These are phyloP conservation scores for Triticum urartu DNA, from an alignment of 176 grass and related monocot genomes.

Conservation along the genomic window DNA sequence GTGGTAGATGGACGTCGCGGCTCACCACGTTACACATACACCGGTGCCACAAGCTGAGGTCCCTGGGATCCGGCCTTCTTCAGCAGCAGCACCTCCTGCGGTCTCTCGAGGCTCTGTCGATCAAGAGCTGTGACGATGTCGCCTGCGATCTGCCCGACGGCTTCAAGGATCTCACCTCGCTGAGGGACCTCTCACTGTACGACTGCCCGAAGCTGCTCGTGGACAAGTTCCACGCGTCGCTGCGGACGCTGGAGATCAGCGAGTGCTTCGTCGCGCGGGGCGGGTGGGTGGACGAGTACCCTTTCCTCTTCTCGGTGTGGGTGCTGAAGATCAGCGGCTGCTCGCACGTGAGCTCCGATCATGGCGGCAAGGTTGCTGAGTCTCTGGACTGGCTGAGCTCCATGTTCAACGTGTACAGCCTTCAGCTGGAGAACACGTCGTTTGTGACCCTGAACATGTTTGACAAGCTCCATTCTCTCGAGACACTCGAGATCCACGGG, in stretches of 20 bases:
- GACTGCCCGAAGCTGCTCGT: slow-evolving; percentile 44
- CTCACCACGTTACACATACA: slow-evolving; percentile 33
- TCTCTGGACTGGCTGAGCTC: slow-evolving; percentile 34
- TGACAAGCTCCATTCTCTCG: slow-evolving; percentile 37
- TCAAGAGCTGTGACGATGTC: slow-evolving; percentile 30
- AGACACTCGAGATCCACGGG: slow-evolving; percentile 36
- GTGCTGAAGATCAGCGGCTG: slow-evolving; percentile 39
- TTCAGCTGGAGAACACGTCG: slow-evolving; percentile 33
- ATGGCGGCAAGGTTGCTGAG: background rate
- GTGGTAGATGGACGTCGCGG: slow-evolving; percentile 35
- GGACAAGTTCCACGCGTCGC: slow-evolving; percentile 34
- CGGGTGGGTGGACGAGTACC: slow-evolving; percentile 33
- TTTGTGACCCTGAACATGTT: slow-evolving; percentile 38
- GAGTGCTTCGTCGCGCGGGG: slow-evolving; percentile 45
- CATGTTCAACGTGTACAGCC: slow-evolving; percentile 25
- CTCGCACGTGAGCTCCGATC: slow-evolving; percentile 8
- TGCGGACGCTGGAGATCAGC: slow-evolving; percentile 36
- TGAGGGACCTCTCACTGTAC: slow-evolving; percentile 33
- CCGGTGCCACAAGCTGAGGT: slow-evolving; percentile 23
- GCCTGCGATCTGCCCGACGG: slow-evolving; percentile 15
- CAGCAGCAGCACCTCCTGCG: slow-evolving; percentile 41
- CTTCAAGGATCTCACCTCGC: slow-evolving; percentile 37
- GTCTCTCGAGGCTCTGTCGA: slow-evolving; percentile 29
- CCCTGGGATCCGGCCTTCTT: slow-evolving; percentile 35
- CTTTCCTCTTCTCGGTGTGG: slow-evolving; percentile 39